A percentile compares a stretch with the other conserved stretches of the same genome.
phyloP scores from a whole-genome alignment of 192 early-diverging fungal species.

The Lunasporangiospora selenospora region DNA sequence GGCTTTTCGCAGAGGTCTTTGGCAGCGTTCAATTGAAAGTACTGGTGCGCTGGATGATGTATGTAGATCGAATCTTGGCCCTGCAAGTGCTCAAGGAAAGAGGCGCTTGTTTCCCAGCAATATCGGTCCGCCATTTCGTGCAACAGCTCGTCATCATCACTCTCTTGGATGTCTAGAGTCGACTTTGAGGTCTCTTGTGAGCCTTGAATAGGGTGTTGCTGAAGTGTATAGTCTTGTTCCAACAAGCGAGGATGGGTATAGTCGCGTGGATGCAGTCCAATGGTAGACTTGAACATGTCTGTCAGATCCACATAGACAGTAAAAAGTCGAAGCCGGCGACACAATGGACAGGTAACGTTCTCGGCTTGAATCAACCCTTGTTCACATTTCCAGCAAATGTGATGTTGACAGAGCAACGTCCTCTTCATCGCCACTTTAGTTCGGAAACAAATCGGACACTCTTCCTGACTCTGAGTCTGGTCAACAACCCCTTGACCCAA shows the following conservation, averaged over 20 bases:
- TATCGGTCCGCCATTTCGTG: constrained; percentile 31
- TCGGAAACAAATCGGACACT: constrained; percentile 31
- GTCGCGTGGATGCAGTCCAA: constrained; percentile 22
- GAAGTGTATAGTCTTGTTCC: no score
- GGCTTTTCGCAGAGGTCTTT: constrained; percentile 26
- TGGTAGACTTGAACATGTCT: constrained; percentile 23
- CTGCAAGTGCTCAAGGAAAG: constrained; percentile 13
- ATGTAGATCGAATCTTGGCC: not conserved
- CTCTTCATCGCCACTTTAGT: constrained; percentile 11
- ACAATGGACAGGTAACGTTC: constrained; percentile 36
- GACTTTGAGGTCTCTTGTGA: no score
- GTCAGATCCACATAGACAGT: constrained; percentile 1
- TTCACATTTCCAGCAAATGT: constrained; percentile 40
- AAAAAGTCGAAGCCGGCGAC: constrained; percentile 19
- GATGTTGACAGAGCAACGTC: constrained; percentile 10
- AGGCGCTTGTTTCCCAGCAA: constrained; percentile 22
- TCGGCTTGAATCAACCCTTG: constrained; percentile 11
- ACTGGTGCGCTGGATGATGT: constrained; percentile 11
- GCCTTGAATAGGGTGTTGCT: no score
- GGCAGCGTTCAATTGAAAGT: constrained; percentile 37
- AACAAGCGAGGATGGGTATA: constrained; percentile 18
- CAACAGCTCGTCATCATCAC: not conserved
- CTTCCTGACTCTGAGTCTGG: not conserved
- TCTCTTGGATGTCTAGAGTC: not conserved
- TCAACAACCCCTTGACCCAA: no score